Base-by-base conservation (phyloP, 352 stramenopile genomes). In the Globisporangium cystogenes region DNA sequence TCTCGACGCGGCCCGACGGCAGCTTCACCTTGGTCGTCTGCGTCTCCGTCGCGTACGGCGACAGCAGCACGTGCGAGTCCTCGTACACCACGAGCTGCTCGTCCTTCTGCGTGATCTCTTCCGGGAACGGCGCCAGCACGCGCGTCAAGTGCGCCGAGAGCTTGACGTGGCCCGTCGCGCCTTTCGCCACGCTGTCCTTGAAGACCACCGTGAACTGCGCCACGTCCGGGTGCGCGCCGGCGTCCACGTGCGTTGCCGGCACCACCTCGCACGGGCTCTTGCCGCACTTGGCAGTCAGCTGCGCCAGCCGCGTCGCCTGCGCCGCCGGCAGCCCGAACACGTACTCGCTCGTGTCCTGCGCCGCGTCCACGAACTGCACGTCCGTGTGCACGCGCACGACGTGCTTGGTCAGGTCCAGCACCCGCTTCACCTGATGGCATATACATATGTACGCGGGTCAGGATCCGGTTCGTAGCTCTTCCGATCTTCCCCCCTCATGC, bases 11-110 rank as follows among this genome's bases (percentile, higher is more conserved):
- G 20, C 70, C 67, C 23, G 76, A 85, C 2, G 86, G 78, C 55
- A 96, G 64, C 59, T 96, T 96, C 15, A 96, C 61, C 61, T 87
- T 91, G 40, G 84, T 92, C 10, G 76, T 91, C 68, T 96, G 86
- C 53, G 68, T 87, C 55, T 85, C 65, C 10, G 86, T 93, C 39
- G 45, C 6, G 59, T 93, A 95, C 14, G 84, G 84, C 49, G 80
- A 91, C n/a, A 67, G 48, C 21, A 89, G 60, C 51, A 93, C 52
- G 53, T 90, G 72, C 44, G 53, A 72, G 29, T 80, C 76, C 29
- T 87, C 70, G 48, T 87, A 94, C 6, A 90, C 60, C 40, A 96
- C 86, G 5, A 93, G 70, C 62, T 96, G 86, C 54, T 95, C 82
- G 14, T 96, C 86, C 15, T 64, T 71, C 60, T 96, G 86, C 57